Percentiles rank a stretch among this genome's conserved stretches.
Conservation (phyloP, 257 asterid genomes). For the Haberlea rhodopensis region DNA sequence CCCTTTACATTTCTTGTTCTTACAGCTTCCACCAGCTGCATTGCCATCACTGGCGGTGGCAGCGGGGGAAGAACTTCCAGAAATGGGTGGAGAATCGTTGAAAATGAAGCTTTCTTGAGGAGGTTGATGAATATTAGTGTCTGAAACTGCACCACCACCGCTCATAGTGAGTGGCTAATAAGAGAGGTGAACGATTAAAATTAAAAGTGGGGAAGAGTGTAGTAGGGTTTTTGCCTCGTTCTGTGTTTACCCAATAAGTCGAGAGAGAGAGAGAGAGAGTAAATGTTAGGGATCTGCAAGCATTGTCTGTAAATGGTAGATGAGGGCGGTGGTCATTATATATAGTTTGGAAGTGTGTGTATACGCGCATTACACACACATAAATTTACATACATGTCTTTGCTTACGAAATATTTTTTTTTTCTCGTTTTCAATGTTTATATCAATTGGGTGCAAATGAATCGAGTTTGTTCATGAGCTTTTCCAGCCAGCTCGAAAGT, state of each 20-base stretch:
- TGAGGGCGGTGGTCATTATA: conserved; percentile 56
- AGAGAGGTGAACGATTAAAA: conserved; percentile 33
- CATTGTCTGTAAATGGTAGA: conserved; percentile 56
- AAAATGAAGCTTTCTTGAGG: conserved; percentile 22
- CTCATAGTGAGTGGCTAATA: conserved; percentile 54
- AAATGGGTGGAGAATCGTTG: not conserved
- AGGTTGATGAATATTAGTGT: conserved; percentile 32
- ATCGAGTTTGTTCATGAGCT: too few species aligned
- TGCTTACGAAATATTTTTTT: too few species aligned
- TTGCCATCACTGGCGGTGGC: conserved; percentile 6
- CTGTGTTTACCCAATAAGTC: conserved; percentile 58
- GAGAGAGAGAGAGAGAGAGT: conserved; percentile 32
- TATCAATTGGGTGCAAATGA: too few species aligned
- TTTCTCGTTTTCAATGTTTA: too few species aligned
- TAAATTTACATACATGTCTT: too few species aligned
- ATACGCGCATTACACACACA: too few species aligned
- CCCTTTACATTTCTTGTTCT: conserved; percentile 38
- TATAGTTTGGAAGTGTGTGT: too few species aligned
- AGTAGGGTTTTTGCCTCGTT: conserved; percentile 37
- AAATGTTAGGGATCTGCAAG: conserved; percentile 25
- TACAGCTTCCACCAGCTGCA: conserved; percentile 2
- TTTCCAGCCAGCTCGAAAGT: too few species aligned
- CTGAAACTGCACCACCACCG: conserved; percentile 40
- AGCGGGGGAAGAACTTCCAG: conserved; percentile 25
- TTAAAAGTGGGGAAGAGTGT: conserved; percentile 10